A percentile compares a stretch with the other conserved stretches of the same genome.
Conservation (phyloP, 164 flowering plant species). For the Protea cynaroides region DNA sequence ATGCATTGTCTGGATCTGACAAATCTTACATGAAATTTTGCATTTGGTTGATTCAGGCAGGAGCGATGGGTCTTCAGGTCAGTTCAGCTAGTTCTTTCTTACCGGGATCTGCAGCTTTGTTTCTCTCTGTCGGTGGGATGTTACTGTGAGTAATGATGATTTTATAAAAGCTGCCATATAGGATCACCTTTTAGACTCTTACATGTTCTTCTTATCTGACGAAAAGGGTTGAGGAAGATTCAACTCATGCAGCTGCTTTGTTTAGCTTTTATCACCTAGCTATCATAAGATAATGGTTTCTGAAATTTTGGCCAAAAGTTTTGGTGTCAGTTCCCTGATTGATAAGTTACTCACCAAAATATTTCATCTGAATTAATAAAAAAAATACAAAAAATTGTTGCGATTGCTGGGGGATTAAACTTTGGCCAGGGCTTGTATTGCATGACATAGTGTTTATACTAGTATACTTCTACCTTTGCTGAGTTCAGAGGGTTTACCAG, state of each 20-base stretch:
- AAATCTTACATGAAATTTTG: slow-evolving; percentile 4
- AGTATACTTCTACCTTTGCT: too few species aligned
- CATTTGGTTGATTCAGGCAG: slow-evolving; percentile 43
- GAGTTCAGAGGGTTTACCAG: too few species aligned
- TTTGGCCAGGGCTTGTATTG: too few species aligned
- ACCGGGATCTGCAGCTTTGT: slow-evolving; percentile 33
- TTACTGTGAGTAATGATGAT: slow-evolving; percentile 55
- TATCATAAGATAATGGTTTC: not conserved
- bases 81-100: slow-evolving; percentile 48
- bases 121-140: slow-evolving; percentile 86
- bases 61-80: slow-evolving; percentile 75
- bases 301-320: not conserved
- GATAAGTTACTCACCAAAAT: too few species aligned
- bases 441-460: too few species aligned
- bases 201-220: too few species aligned
- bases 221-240: too few species aligned
- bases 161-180: not conserved
- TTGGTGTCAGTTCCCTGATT: not conserved
- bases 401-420: too few species aligned
- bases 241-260: too few species aligned
- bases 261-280: too few species aligned
- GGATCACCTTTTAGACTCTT: not conserved
- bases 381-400: too few species aligned
- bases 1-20: slow-evolving; percentile 6
- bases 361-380: not conserved